Evolutionary conservation across 176 grass and related monocot genomes (phyloP), one percentile per base, ranked within the genome.

Genomic region (Carex littledalei): DNA sequence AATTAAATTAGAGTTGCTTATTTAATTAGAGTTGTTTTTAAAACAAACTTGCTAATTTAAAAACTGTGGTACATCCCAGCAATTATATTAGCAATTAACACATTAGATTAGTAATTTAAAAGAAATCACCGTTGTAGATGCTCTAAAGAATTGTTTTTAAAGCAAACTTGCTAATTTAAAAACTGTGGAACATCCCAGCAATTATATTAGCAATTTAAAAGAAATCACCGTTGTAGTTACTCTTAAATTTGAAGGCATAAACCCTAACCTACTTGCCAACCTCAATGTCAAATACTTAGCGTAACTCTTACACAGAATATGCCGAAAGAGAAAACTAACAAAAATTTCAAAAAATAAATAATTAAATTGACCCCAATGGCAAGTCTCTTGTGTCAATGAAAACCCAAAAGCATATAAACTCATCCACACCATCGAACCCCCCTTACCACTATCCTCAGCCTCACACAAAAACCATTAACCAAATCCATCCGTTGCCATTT

Each of bases 281-380:
- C 24, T 63, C 21, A 65, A 86, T 26, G 24, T 71, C 60, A 86
- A 57, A 67, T 55, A 81, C 61, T 41, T 80, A 80, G 84, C 71
- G 68, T 86, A 64, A 78, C 32, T 80, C 20, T 86, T 80, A 68
- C 74, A 50, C 37, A 67, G 69, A 12, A 78, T 73, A 64, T 64
- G 37, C 57, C 71, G 35, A 86, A 79, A 86, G 71, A 65, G 3
- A 22, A 11, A 47, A 39, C 31, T 39, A 56, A 71, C 21, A 65
- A 52, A 84, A 70, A 26, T 12, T 57, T 18, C 0, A n/a, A 10
- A 58, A 69, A 15, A 59, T 54, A 29, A 61, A 31, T 9, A 67
- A 52, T 34, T 86, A n/a, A 61, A 35, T 61, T 61, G 8, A 62
- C 66, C 31, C 49, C 16, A 86, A 80, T 17, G 24, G 24, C 45